Evolutionary conservation across 2,329 filamentous ascomycete species (phyloP), one percentile per base, ranked within the genome.

Genomic region (Sporothrix euskadiensis): DNA sequence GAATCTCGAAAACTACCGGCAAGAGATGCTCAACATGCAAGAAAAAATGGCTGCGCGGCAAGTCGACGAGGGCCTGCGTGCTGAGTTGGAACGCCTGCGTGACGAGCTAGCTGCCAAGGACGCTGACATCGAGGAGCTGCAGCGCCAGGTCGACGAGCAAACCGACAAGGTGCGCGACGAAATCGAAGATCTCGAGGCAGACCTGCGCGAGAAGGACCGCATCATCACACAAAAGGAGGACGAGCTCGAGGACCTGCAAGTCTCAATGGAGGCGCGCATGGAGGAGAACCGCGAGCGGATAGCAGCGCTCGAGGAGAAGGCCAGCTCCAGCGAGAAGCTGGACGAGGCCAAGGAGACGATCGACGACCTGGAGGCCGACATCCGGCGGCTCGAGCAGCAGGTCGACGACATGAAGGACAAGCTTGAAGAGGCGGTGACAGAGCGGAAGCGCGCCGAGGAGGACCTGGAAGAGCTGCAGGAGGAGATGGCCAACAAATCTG

Each of bases 1-100:
- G 76, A 94, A 98, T 75, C 86, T 98, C 2, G 94, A 97, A 79
- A 87, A 87, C 74, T 97, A 97, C 80, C 89, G 92, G 71, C 86
- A 92, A 78, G 93, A 97, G 80, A 89, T 98, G 76, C 83, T 91
- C 73, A 93, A 97, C 75, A 88, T 97, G 74, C 92, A 94, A 75
- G 92, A 97, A 74, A 92, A 92, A 78, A 87, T 93, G 71, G 94
- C 93, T 81, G 89, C 89, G 78, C 92, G 91, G 78, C 90, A 94
- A 76, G 88, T 88, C 12, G 90, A 94, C 78, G 90, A 94, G 76
- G 88, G 86, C 74, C 87, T 93, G 77, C 89, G 89, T 69, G 84
- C 83, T 32, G 89, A 90, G 78, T 79, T 89, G 54, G 86, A 90
- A 47, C 84, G 84, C 63, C 80, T 94, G 41, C 87, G 87, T 26